A percentile compares a stretch with the other conserved stretches of the same genome.
These are phyloP conservation scores for Aureobasidium sp. DNA, from an alignment of 2,329 filamentous ascomycete species.

Conservation along the genomic window DNA sequence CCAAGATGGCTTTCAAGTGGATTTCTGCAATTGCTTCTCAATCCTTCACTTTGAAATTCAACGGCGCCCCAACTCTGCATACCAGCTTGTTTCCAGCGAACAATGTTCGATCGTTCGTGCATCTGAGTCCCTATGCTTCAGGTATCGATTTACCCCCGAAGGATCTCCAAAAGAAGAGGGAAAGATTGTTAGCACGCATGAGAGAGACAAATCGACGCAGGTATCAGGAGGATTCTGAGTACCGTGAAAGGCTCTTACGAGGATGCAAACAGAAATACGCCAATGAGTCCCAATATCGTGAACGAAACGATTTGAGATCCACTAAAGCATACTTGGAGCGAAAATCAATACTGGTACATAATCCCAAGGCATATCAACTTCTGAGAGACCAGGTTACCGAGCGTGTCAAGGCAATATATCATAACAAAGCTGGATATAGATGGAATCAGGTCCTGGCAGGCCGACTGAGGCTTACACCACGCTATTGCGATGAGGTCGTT, in stretches of 20 bases:
- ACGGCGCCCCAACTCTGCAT: too few species aligned
- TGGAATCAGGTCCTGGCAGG: accelerated
- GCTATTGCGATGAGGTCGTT: neutral
- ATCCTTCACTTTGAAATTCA: too few species aligned
- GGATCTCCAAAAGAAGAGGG: neutral
- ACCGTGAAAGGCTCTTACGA: neutral
- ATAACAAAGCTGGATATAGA: neutral
- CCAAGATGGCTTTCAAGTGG: neutral
- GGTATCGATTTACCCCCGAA: neutral
- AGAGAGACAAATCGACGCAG: neutral
- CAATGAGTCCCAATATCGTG: neutral
- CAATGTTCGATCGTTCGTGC: neutral
- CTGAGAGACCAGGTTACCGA: too few species aligned
- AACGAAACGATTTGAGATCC: accelerated
- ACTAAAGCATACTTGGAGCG: neutral
- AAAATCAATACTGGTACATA: too few species aligned
- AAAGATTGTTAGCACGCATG: neutral
- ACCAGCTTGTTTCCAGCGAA: neutral
- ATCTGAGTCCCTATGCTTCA: neutral
- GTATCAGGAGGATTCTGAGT: neutral
- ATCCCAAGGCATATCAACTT: too few species aligned
- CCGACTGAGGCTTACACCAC: neutral
- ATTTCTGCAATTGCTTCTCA: neutral
- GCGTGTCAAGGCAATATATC: too few species aligned
- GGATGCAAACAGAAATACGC: neutral